These are phyloP conservation scores for Penicillium lividum DNA, from an alignment of 495 filamentous ascomycete species.

Conservation along the genomic window DNA sequence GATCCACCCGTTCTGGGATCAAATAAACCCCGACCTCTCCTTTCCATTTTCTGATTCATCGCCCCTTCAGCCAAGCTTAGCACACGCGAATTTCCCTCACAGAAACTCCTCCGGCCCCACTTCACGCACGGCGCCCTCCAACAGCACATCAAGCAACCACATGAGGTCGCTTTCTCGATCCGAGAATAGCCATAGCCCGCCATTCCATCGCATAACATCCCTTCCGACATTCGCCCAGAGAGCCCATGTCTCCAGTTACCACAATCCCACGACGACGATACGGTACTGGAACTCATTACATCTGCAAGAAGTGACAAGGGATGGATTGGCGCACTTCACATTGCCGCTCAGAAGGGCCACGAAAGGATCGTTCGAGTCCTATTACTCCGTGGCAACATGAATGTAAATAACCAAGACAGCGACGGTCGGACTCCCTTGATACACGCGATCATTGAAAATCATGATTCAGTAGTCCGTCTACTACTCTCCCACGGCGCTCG, in stretches of 20 bases:
- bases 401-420: slow-evolving; percentile 5
- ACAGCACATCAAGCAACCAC: no score
- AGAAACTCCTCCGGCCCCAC: no score
- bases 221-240: not conserved
- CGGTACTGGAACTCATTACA: not conserved
- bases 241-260: not conserved
- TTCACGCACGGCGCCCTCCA: no score
- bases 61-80: no score
- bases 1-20: no score
- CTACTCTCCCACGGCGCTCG: not conserved
- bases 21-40: no score
- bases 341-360: slow-evolving; percentile 2
- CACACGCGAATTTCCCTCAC: no score
- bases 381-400: not conserved
- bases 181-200: no score
- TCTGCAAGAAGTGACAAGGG: not conserved
- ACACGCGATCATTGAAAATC: not conserved
- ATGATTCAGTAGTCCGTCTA: not conserved
- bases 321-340: slow-evolving; percentile 1
- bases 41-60: no score
- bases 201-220: no score
- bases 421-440: slow-evolving; percentile 4
- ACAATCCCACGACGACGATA: not conserved
- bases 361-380: not conserved
- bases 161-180: no score